phyloP scores from a whole-genome alignment of 2,329 filamentous ascomycete genomes.

The Aspergillus ochraceoroseus region DNA sequence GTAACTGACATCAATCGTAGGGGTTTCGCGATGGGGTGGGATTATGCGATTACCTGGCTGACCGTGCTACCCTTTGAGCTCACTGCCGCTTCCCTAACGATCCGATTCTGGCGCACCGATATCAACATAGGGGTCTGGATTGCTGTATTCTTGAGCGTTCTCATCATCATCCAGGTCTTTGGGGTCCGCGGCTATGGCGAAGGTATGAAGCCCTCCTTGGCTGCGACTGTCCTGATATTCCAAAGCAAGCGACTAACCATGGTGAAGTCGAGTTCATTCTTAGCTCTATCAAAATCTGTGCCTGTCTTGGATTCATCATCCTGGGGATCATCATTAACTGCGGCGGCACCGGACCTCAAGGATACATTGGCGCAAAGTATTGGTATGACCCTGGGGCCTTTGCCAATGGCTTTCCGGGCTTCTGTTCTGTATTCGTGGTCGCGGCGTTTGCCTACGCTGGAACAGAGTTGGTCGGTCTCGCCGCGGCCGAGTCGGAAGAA shows the following conservation, averaged over 20 bases:
- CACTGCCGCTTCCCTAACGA: conserved; percentile 70
- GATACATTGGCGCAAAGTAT: conserved; percentile 61
- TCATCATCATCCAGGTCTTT: conserved; percentile 64
- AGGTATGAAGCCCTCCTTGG: no score
- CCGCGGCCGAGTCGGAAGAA: conserved; percentile 73
- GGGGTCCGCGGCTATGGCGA: conserved; percentile 64
- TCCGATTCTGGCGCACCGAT: conserved; percentile 64
- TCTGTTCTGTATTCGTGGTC: conserved; percentile 68
- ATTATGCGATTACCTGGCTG: conserved; percentile 42
- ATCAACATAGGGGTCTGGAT: conserved; percentile 78
- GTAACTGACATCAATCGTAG: no score
- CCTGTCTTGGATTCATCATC: conserved; percentile 62
- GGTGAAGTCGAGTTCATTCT: conserved; percentile 61
- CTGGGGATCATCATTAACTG: conserved; percentile 59
- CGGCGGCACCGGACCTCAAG: conserved; percentile 60
- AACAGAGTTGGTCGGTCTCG: conserved; percentile 71
- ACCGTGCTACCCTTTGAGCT: conserved; percentile 45
- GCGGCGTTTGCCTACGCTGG: conserved; percentile 75
- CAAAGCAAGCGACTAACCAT: no score
- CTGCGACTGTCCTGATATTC: no score
- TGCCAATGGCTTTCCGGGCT: conserved; percentile 55
- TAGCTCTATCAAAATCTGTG: conserved; percentile 62
- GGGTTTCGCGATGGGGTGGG: conserved; percentile 74
- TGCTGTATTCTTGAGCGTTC: conserved; percentile 60
- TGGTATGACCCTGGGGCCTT: conserved; percentile 61